A percentile compares a stretch with the other conserved stretches of the same genome.
Conservation (phyloP, 805 yeast species). For the Yarrowia deformans region DNA sequence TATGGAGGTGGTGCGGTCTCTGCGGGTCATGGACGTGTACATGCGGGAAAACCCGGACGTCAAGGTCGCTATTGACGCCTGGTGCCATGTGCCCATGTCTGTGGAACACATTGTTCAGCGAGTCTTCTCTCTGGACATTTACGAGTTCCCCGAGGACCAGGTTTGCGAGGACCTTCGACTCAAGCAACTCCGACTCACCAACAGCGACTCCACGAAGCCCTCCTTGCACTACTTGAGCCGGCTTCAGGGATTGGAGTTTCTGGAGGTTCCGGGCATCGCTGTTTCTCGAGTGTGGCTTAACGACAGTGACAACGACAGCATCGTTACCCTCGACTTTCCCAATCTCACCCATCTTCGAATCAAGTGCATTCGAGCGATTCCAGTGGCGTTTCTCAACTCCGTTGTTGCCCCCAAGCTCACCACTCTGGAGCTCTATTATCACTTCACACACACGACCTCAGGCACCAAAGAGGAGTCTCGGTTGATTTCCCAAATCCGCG, state of each 20-base stretch:
- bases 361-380: conserved; percentile 13
- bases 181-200: conserved; percentile 16
- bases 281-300: conserved; percentile 7
- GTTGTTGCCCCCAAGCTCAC: neutral
- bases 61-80: conserved; percentile 24
- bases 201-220: conserved; percentile 25
- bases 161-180: neutral
- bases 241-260: conserved; percentile 18
- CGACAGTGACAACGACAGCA: neutral
- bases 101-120: conserved; percentile 24
- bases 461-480: neutral
- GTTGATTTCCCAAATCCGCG: neutral
- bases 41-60: conserved; percentile 25
- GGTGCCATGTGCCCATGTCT: conserved; percentile 35
- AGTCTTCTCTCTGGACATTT: conserved; percentile 29
- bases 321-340: neutral
- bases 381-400: conserved; percentile 17
- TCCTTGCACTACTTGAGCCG: neutral
- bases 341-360: conserved; percentile 25
- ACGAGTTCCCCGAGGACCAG: conserved; percentile 33
- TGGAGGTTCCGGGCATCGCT: conserved; percentile 22
- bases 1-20: conserved; percentile 31
- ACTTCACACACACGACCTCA: conserved; percentile 12
- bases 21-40: conserved; percentile 13
- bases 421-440: conserved; percentile 16